A percentile compares a stretch with the other conserved stretches of the same genome.
Conservation (phyloP, 176 grass and related monocot genomes). For the maize (Zea mays) region DNA sequence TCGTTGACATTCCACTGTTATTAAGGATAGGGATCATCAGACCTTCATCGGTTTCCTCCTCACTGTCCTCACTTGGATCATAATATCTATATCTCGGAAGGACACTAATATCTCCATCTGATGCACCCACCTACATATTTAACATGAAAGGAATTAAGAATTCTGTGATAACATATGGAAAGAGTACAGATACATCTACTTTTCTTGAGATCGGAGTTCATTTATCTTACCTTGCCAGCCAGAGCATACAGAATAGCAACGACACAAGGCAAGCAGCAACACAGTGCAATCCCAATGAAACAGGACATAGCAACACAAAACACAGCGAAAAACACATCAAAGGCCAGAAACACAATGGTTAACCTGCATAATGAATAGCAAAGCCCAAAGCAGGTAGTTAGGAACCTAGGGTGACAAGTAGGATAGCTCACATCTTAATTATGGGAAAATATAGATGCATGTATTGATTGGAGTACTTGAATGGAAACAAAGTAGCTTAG, state of each 20-base stretch:
- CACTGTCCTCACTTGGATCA: slow-evolving; percentile 44
- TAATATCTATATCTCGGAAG: slow-evolving; percentile 92
- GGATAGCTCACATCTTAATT: background rate
- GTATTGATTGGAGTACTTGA: background rate
- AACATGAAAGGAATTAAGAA: slow-evolving; percentile 21
- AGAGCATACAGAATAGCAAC: slow-evolving; percentile 93
- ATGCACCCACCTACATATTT: slow-evolving; percentile 80
- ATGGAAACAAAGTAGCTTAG: background rate
- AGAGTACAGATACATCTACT: background rate
- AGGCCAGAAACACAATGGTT: slow-evolving; percentile 72
- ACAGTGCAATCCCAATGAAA: slow-evolving; percentile 91
- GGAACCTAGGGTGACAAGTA: background rate
- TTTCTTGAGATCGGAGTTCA: slow-evolving; percentile 12
- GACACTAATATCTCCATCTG: slow-evolving; percentile 75
- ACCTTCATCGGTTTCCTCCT: slow-evolving; percentile 68
- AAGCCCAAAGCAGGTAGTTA: slow-evolving; percentile 13
- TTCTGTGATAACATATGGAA: background rate
- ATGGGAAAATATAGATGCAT: background rate
- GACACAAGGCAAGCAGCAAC: slow-evolving; percentile 94
- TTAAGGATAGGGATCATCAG: slow-evolving; percentile 87
- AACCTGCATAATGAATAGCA: slow-evolving; percentile 50
- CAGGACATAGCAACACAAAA: slow-evolving; percentile 83
- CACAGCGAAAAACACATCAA: slow-evolving; percentile 86
- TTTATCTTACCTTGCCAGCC: slow-evolving; percentile 68
- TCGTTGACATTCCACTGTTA: slow-evolving; percentile 63